A percentile compares a stretch with the other conserved stretches of the same genome.
Conservation (phyloP, 805 yeast genomes). For the Saccharomyces paradoxus region DNA sequence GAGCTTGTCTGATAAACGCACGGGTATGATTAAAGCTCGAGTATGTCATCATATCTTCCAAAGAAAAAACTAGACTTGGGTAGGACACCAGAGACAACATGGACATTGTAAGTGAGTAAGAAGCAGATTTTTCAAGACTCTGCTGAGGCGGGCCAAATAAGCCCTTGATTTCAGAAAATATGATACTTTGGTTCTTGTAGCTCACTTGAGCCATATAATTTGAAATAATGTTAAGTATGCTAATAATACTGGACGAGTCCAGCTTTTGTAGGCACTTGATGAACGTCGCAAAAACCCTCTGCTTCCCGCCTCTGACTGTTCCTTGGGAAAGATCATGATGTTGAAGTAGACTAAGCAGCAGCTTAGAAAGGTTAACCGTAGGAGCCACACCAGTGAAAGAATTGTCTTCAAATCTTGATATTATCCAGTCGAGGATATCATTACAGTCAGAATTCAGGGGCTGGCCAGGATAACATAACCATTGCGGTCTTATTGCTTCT, state of each 20-base stretch:
- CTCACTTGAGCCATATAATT: constrained; percentile 19
- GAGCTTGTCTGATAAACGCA: constrained; percentile 11
- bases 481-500: constrained; percentile 10
- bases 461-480: constrained; percentile 22
- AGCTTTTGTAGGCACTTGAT: constrained; percentile 13
- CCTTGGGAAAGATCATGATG: constrained; percentile 18
- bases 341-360: constrained; percentile 29
- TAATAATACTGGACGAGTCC: constrained; percentile 6
- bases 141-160: constrained; percentile 18
- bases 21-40: constrained; percentile 11
- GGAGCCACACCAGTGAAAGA: constrained; percentile 36
- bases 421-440: constrained; percentile 43
- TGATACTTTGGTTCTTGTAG: constrained; percentile 20
- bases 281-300: constrained; percentile 18
- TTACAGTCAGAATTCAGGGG: constrained; percentile 35
- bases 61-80: constrained; percentile 12
- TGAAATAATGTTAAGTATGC: constrained; percentile 6
- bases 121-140: constrained; percentile 23
- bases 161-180: constrained; percentile 24
- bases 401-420: constrained; percentile 33
- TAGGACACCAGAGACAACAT: constrained; percentile 17
- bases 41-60: constrained; percentile 11
- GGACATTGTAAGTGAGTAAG: constrained; percentile 15
- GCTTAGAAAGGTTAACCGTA: constrained; percentile 25
- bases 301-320: constrained; percentile 21